Base-by-base conservation (phyloP, 2,329 filamentous ascomycete species). In the Colletotrichum paranaense region DNA sequence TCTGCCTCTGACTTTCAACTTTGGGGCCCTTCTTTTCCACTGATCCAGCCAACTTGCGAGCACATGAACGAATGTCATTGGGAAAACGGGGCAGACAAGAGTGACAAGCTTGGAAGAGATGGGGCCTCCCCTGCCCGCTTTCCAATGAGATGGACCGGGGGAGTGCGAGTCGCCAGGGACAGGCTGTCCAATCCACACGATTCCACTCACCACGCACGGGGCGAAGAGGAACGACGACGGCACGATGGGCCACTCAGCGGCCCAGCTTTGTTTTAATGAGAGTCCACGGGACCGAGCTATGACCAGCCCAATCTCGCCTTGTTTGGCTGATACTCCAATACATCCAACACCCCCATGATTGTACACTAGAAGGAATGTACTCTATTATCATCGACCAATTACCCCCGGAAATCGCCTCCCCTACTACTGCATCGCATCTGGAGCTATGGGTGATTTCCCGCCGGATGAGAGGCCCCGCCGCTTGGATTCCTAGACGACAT, bases 251-350 rank as follows among this genome's bases (percentile, higher is more conserved):
- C 62, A 70, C 42, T 59, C 28, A 65, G 60, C 53, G 60, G 68
- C 56, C 68, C 64, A 56, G 52, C 26, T 69, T 63, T 68, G 68
- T 70, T 70, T 71, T 73, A 65, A 73, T 73, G 70, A 73, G 67
- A 55, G 38, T 62, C 57, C 55, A 56, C 60, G 35, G 58, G 46
- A 24, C 38, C 62, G 67, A 65, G 60, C 71, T 60, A 64, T 64
- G 46, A 35, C 71, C 65, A 71, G 60, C 49, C 67, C 55, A 72
- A 63, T 73, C 46, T 73, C 71, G 55, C 32, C 67, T 62, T 30
- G 35, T 26, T 6, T 5, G 26, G 3, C 5, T 28, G 67, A 59
- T 71, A 19, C 6, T 5, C 24, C 4, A 19, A 4, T 26, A 38
- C 28, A 11, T 35, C 22, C 30, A 11, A 32, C 30, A 32, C 30